A percentile compares a stretch with the other conserved stretches of the same genome.
Evolutionary conservation across 2,329 filamentous ascomycete genomes (phyloP).

Genomic region (Fusarium anguioides): DNA sequence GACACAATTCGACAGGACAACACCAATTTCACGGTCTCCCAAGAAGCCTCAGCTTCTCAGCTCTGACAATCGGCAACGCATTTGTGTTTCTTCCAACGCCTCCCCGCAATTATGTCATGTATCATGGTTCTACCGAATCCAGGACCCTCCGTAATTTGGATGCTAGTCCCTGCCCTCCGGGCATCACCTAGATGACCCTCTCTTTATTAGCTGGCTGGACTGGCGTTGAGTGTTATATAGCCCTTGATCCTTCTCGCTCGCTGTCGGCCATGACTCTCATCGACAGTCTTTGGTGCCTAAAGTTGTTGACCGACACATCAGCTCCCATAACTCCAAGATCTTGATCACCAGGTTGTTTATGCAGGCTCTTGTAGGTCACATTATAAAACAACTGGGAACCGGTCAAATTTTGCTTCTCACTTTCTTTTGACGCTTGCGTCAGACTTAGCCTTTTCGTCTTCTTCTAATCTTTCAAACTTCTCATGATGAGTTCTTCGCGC

Average conservation of each 20-base stretch:
- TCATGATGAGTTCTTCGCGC: conserved; percentile 58
- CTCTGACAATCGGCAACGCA: conserved; percentile 25
- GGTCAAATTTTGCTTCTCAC: conserved; percentile 22
- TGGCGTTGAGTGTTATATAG: conserved; percentile 45
- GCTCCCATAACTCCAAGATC: conserved; percentile 27
- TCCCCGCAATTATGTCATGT: conserved; percentile 62
- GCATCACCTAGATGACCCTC: conserved; percentile 39
- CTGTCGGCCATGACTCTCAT: conserved; percentile 38
- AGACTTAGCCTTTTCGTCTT: background rate
- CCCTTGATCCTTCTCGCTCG: conserved; percentile 41
- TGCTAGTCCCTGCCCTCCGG: conserved; percentile 45
- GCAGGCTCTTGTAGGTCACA: conserved; percentile 32
- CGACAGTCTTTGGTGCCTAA: conserved; percentile 45
- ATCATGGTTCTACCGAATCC: conserved; percentile 52
- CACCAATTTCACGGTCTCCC: conserved; percentile 33
- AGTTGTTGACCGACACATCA: conserved; percentile 38
- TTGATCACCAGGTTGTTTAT: conserved; percentile 26
- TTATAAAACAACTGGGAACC: conserved; percentile 27
- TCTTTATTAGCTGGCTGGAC: conserved; percentile 33
- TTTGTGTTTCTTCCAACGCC: conserved; percentile 32
- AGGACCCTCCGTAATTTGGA: conserved; percentile 52
- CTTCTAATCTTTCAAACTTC: background rate
- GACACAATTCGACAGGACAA: conserved; percentile 31
- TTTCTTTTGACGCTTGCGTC: background rate
- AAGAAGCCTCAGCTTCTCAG: conserved; percentile 39